Evolutionary conservation across 1,139 yeast genomes (phyloP), one percentile per base, ranked within the genome.

Genomic region (Blastobotrys malaysiensis): DNA sequence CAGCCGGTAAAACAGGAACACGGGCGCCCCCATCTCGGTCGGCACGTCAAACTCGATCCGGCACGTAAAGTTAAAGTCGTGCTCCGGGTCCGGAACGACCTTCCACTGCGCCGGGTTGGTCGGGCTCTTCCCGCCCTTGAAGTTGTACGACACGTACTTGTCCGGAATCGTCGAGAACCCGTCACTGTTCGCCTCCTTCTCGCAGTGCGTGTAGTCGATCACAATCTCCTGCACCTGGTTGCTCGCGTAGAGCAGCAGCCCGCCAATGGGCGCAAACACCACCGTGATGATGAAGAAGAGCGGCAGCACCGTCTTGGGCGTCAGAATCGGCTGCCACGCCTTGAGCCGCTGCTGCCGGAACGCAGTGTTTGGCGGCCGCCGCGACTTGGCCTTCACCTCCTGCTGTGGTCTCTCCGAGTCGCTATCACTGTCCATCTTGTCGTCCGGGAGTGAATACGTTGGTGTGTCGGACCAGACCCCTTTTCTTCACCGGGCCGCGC

Each of bases 241-340:
- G n/a, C 93, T 80, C 4, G 96, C 95, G 59, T 84, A 84, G 70
- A 93, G 77, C 82, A 93, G 83, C 57, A 87, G 91, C 1, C 91
- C 98, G 31, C 99, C 99, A 48, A 93, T 77, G 7, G 97, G 96
- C 14, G 91, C 88, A 66, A 91, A 88, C 11, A 93, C 75, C n/a
- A 88, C 76, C 3, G 97, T 95, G 51, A 93, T 78, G 9, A 77
- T 70, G 49, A 91, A 69, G 64, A 91, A 82, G 53, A 91, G 67
- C 1, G 97, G 97, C 56, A 93, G 80, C 45, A 91, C 95, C 3
- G 95, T 86, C 66, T 81, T 84, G 19, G 97, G 97, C 0, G 98
- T 91, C 62, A 91, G 78, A 52, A 93, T 93, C 1, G 98, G 98
- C 65, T 75, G 78, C 77, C 78, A 75, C 48, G 78, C 77, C 63